A percentile compares a stretch with the other conserved stretches of the same genome.
phyloP scores from a whole-genome alignment of 257 asterid species.

The Rauvolfia tetraphylla region DNA sequence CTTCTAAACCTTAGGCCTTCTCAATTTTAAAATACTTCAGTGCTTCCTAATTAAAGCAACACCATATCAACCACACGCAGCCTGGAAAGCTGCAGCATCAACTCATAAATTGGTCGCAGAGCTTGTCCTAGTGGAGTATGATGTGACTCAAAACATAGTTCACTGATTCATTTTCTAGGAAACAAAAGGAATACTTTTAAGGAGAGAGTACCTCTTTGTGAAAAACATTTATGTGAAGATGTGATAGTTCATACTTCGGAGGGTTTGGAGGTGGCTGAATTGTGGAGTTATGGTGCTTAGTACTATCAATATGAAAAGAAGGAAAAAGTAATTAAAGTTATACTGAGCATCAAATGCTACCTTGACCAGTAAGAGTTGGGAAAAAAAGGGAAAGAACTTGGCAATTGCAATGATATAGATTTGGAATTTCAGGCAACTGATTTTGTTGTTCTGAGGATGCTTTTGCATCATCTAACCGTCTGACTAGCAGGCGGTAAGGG shows the following conservation, averaged over 20 bases:
- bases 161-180: not conserved
- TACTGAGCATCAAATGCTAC: not conserved
- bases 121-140: too few species aligned
- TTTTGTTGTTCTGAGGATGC: not conserved
- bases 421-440: not conserved
- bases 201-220: not conserved
- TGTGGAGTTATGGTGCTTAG: not conserved
- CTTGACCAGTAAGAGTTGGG: not conserved
- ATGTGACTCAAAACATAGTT: not conserved
- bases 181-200: not conserved
- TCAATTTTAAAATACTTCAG: too few species aligned
- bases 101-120: not conserved
- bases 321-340: not conserved
- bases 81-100: not conserved
- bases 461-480: not conserved
- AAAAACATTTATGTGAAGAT: not conserved
- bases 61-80: not conserved
- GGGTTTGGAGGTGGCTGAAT: not conserved
- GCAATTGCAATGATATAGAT: not conserved
- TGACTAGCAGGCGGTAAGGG: not conserved
- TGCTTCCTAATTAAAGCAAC: not conserved
- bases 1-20: too few species aligned
- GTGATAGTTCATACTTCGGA: not conserved
- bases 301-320: not conserved
- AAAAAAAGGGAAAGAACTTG: too few species aligned